phyloP scores from a whole-genome alignment of 306 rosid genomes.

The Abrus precatorius region DNA sequence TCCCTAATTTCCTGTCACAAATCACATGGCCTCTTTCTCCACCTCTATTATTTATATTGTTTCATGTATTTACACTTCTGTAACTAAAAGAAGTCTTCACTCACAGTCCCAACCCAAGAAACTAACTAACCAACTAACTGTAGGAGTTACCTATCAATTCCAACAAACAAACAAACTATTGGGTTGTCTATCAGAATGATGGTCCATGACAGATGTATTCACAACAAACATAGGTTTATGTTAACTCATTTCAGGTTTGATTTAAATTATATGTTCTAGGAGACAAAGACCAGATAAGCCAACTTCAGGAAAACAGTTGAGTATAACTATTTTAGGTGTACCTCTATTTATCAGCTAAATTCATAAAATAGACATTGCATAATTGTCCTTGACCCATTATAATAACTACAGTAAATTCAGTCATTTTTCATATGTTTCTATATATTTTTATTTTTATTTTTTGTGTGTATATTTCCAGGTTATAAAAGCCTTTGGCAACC shows the following conservation, averaged over 20 bases:
- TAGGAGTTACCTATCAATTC: too few relatives aligned
- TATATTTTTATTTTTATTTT: not conserved
- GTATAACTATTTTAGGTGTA: slow-evolving; percentile 7
- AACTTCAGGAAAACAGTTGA: not conserved
- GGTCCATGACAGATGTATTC: not conserved
- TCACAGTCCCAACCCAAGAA: too few relatives aligned
- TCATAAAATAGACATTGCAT: slow-evolving; percentile 11
- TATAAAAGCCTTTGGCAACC: slow-evolving; percentile 82
- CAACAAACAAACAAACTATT: too few relatives aligned
- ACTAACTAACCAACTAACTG: too few relatives aligned
- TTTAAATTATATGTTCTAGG: not conserved
- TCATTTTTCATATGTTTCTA: slow-evolving; percentile 19
- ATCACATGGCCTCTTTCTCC: too few relatives aligned
- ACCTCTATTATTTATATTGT: too few relatives aligned
- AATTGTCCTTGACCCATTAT: slow-evolving; percentile 38
- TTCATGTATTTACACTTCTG: too few relatives aligned
- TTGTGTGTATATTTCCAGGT: slow-evolving; percentile 68
- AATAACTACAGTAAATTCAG: slow-evolving; percentile 2
- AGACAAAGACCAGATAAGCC: not conserved
- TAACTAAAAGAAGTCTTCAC: too few relatives aligned
- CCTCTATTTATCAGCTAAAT: slow-evolving; percentile 20
- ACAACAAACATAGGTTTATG: not conserved
- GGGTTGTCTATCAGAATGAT: not conserved
- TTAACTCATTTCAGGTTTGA: not conserved
- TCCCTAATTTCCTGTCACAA: too few relatives aligned